Base-by-base conservation (phyloP, 805 yeast genomes). In the Sugiyamaella lignohabitans region DNA sequence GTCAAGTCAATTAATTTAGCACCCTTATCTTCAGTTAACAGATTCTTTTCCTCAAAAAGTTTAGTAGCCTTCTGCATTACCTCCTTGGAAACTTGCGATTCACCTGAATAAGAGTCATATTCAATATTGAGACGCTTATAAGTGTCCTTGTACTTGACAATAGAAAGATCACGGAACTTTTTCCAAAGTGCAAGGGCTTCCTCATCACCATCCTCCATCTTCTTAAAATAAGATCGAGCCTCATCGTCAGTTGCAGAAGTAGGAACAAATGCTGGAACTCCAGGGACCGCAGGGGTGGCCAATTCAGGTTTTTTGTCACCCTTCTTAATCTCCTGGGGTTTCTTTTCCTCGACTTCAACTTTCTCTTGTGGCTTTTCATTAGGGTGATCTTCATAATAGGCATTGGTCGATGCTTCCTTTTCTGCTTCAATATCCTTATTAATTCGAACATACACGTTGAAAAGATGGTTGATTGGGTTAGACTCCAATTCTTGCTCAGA, bases 391-490 rank as follows among this genome's bases (percentile, higher is more conserved):
- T 70, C 79, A 40, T 46, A 56, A 30, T 40, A 40, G 4, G 29
- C 42, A 27, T 27, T 32, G 16, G 47, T 19, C 14, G 71, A 63
- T 20, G 71, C 77, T 45, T 76, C 84, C 50, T 76, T 74, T 65
- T 84, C 86, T 16, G 69, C 74, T 41, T 70, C 73, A 54, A 87
- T 82, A 61, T 84, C 95, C 58, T 78, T 73, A 72, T 89, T 93
- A 56, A 91, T 74, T 55, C 76, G 76, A 52, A 93, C 99, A 64
- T 93, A 93, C 37, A 93, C 96, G 49, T 89, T 91, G 60, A 89
- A 93, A 64, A 93, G 76, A 67, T 93, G 98, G 68, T 87, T 81
- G 63, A 93, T 89, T 48, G 99, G 97, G 65, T 93, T 93, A 40
- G 61, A 59, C 47, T 72, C 72, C 53, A 93, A 74, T 45, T 70